phyloP scores from a whole-genome alignment of 108 stramenopile species.

The Cylindrotheca closterium region DNA sequence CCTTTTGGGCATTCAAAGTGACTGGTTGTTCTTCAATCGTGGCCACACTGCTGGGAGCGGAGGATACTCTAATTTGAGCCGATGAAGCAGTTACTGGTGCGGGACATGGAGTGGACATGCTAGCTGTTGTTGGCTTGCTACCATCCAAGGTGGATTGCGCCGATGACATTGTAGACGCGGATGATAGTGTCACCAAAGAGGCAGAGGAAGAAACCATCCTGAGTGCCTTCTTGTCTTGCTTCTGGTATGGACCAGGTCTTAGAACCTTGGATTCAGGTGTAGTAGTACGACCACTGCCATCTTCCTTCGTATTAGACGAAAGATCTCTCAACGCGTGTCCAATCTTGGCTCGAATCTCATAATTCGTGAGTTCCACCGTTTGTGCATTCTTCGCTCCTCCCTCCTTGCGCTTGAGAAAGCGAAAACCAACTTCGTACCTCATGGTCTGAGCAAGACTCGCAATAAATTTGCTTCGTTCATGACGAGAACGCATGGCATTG shows the following conservation, averaged over 20 bases:
- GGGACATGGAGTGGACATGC: too few species aligned
- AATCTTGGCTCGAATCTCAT: conserved; percentile 29
- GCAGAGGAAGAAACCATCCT: too few species aligned
- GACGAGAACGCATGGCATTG: conserved; percentile 7
- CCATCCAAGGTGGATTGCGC: too few species aligned
- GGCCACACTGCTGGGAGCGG: too few species aligned
- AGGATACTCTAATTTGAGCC: too few species aligned
- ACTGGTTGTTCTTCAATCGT: too few species aligned
- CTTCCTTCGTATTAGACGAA: background rate
- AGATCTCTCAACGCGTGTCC: conserved; percentile 35
- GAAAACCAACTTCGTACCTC: conserved; percentile 23
- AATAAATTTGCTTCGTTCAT: conserved; percentile 26
- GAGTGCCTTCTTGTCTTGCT: background rate
- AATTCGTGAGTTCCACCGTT: conserved; percentile 15
- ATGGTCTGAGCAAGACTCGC: conserved; percentile 10
- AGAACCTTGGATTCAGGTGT: background rate
- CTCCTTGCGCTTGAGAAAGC: conserved; percentile 16
- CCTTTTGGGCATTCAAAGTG: too few species aligned
- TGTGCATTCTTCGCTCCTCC: conserved; percentile 2
- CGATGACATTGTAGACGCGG: too few species aligned
- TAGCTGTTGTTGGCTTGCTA: too few species aligned
- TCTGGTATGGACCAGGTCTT: background rate
- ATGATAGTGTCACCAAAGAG: too few species aligned
- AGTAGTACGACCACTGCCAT: background rate
- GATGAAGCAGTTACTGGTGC: too few species aligned